Percentiles rank a stretch among this genome's conserved stretches.
Evolutionary conservation across 306 rosid genomes (phyloP).

Genomic region (Vigna angularis): DNA sequence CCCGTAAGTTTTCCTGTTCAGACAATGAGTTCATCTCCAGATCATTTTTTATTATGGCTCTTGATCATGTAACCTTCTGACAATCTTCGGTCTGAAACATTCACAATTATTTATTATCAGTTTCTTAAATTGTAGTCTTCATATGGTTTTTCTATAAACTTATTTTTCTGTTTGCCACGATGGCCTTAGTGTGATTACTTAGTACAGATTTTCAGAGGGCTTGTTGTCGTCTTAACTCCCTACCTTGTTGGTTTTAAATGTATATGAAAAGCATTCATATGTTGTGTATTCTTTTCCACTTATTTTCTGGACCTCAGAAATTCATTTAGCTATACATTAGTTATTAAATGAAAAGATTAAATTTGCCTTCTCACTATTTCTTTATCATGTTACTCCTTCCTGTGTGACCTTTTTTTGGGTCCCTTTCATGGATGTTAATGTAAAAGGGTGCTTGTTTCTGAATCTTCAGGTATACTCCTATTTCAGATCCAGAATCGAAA

Average conservation of each 20-base stretch:
- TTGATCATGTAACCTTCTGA: conserved; percentile 29
- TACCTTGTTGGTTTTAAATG: conserved; percentile 16
- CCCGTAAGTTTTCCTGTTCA: conserved; percentile 72
- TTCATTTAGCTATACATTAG: conserved; percentile 2
- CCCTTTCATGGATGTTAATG: conserved; percentile 27
- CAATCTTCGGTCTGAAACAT: conserved; percentile 28
- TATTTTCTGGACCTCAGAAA: conserved; percentile 3
- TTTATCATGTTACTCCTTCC: background rate
- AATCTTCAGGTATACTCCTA: conserved; percentile 88
- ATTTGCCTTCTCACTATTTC: too few relatives aligned
- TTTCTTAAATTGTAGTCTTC: conserved; percentile 15
- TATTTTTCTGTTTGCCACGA: conserved; percentile 21
- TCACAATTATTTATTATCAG: conserved; percentile 1
- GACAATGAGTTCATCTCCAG: conserved; percentile 34
- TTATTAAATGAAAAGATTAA: background rate
- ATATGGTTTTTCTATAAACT: conserved; percentile 27
- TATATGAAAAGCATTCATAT: conserved; percentile 26
- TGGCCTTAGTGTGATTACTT: conserved; percentile 35
- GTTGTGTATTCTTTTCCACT: conserved; percentile 12
- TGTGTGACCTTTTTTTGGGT: background rate
- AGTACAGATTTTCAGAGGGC: conserved; percentile 17
- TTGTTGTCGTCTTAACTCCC: background rate
- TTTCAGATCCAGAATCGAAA: conserved; percentile 87
- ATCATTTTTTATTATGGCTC: conserved; percentile 33
- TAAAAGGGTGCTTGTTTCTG: conserved; percentile 30